Evolutionary conservation across 2,329 filamentous ascomycete species (phyloP).

Genomic region (Aspergillus neoniger): DNA sequence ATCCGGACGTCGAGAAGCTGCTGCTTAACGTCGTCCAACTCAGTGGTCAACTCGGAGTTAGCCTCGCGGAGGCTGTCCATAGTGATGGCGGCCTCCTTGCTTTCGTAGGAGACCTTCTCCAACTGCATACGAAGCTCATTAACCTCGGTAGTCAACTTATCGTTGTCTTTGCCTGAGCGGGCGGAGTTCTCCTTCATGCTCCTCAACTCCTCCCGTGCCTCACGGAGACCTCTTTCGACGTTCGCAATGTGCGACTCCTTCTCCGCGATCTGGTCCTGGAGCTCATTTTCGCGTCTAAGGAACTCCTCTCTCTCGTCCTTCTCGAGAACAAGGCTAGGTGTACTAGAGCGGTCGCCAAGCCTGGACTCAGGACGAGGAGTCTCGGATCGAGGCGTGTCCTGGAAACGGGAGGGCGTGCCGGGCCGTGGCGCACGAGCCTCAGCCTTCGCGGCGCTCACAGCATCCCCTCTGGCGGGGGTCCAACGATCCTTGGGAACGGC

Average conservation of each 20-base stretch:
- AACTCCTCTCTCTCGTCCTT: conserved; percentile 98
- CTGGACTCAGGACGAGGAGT: conserved; percentile 65
- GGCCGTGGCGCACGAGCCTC: conserved; percentile 51
- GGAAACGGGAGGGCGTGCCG: conserved; percentile 44
- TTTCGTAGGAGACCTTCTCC: conserved; percentile 91
- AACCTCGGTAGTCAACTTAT: conserved; percentile 78
- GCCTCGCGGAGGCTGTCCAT: conserved; percentile 98
- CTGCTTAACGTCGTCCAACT: conserved; percentile 94
- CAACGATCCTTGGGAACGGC: conserved; percentile 85
- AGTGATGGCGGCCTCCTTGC: conserved; percentile 94
- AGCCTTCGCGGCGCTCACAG: conserved; percentile 50
- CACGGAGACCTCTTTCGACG: conserved; percentile 76
- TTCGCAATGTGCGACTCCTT: conserved; percentile 79
- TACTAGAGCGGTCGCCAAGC: conserved; percentile 79
- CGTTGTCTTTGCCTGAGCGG: conserved; percentile 85
- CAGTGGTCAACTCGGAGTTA: conserved; percentile 85
- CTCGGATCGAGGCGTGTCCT: conserved; percentile 55
- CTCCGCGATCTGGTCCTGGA: conserved; percentile 94
- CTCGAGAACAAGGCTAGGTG: conserved; percentile 83
- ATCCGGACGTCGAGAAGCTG: conserved; percentile 95
- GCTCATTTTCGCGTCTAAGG: conserved; percentile 87
- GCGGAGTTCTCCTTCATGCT: conserved; percentile 83
- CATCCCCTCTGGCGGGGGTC: conserved; percentile 67
- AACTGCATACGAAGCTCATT: conserved; percentile 97
- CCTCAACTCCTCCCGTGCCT: conserved; percentile 81